These are phyloP conservation scores for Plasmodium coatneyi DNA, from an alignment of 169 alveolate genomes.

Conservation along the genomic window DNA sequence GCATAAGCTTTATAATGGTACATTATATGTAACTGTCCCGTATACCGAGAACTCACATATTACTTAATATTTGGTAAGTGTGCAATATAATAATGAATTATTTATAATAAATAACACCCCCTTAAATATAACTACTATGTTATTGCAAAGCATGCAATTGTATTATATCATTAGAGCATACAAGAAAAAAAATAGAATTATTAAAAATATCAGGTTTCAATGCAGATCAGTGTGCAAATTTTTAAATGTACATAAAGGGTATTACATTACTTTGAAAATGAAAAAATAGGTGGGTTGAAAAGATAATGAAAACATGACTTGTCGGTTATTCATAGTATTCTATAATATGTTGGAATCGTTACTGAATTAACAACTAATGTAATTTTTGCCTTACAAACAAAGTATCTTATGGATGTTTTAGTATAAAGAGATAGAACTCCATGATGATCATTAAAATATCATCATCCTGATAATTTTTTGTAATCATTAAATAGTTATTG, in stretches of 20 bases:
- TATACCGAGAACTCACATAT: neutral
- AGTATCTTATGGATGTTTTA: neutral
- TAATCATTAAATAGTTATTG: neutral
- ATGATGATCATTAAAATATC: neutral
- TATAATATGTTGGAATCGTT: neutral
- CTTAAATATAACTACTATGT: neutral
- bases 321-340: neutral
- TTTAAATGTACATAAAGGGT: neutral
- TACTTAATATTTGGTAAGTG: neutral
- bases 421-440: neutral
- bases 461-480: neutral
- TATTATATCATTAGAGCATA: neutral
- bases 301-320: neutral
- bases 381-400: neutral
- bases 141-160: neutral
- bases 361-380: neutral
- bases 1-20: neutral
- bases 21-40: neutral
- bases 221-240: neutral
- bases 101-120: neutral
- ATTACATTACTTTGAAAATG: neutral
- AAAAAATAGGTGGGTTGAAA: neutral
- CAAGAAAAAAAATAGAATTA: neutral
- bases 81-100: neutral
- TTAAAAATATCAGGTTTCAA: neutral